Conservation (phyloP, 2,329 filamentous ascomycete genomes). For the Neophaeococcomyces mojaviensis region DNA sequence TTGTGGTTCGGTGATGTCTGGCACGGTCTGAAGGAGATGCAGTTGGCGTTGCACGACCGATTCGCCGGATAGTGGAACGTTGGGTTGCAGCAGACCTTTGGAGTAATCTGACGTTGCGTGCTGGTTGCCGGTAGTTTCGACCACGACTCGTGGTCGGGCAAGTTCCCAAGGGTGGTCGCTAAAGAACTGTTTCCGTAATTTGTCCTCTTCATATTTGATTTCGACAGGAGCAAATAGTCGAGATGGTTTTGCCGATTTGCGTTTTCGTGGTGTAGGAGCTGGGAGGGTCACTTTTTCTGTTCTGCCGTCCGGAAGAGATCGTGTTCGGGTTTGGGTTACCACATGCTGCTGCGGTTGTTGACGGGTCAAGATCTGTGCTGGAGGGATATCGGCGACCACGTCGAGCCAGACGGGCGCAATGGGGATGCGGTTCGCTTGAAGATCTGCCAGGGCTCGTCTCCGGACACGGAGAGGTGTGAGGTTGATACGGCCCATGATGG, state of each 20-base stretch:
- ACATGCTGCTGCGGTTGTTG: slow-evolving; percentile 44
- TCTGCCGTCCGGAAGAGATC: slow-evolving; percentile 22
- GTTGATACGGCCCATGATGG: slow-evolving; percentile 40
- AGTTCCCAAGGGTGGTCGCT: slow-evolving; percentile 96
- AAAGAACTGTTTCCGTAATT: slow-evolving; percentile 73
- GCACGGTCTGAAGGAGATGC: slow-evolving; percentile 65
- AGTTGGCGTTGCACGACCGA: slow-evolving; percentile 88
- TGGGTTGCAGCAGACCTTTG: slow-evolving; percentile 62
- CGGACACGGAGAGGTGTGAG: slow-evolving; percentile 40
- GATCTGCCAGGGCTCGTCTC: slow-evolving; percentile 34
- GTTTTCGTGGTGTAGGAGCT: slow-evolving; percentile 18
- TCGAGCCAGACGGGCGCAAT: slow-evolving; percentile 47
- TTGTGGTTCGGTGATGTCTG: slow-evolving; percentile 51
- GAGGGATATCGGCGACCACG: slow-evolving; percentile 50
- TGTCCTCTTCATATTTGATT: slow-evolving; percentile 77
- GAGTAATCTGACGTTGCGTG: slow-evolving; percentile 53
- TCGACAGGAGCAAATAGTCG: slow-evolving; percentile 73
- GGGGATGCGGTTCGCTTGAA: slow-evolving; percentile 29
- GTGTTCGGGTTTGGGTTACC: slow-evolving; percentile 33
- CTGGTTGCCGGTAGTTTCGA: slow-evolving; percentile 83
- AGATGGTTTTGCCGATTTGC: slow-evolving; percentile 51
- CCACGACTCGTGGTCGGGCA: slow-evolving; percentile 73
- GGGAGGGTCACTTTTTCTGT: slow-evolving; percentile 15
- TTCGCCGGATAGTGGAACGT: slow-evolving; percentile 73
- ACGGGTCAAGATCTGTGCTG: slow-evolving; percentile 52